Evolutionary conservation across 495 filamentous ascomycete genomes (phyloP).

Genomic region (Oidiodendron maius): DNA sequence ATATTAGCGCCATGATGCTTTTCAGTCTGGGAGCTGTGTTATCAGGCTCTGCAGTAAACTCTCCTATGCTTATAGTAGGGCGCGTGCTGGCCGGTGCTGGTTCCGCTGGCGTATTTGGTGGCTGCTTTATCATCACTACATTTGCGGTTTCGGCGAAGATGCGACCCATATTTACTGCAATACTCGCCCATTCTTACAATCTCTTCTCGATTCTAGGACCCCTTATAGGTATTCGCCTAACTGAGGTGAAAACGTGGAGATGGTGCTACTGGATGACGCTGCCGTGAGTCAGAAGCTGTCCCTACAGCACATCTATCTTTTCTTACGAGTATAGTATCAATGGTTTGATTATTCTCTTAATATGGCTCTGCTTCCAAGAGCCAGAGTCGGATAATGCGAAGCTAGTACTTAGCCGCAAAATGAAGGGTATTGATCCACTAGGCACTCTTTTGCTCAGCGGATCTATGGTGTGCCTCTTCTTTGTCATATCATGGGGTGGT

Average conservation of each 20-base stretch:
- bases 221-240: constrained; percentile 58
- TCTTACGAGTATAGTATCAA: too few species aligned
- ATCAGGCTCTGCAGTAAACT: constrained; percentile 54
- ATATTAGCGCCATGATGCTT: constrained; percentile 61
- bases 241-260: constrained; percentile 52
- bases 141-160: constrained; percentile 58
- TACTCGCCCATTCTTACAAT: constrained; percentile 62
- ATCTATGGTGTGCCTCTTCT: constrained; percentile 38
- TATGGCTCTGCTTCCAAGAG: constrained; percentile 39
- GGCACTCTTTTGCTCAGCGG: constrained; percentile 31
- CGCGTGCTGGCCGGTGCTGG: constrained; percentile 57
- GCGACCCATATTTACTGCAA: constrained; percentile 64
- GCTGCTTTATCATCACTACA: constrained; percentile 23
- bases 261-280: constrained; percentile 46
- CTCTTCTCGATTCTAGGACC: constrained; percentile 38
- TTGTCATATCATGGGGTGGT: constrained; percentile 51
- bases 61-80: constrained; percentile 57
- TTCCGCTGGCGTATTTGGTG: constrained; percentile 46
- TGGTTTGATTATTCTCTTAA: too few species aligned
- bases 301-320: background rate
- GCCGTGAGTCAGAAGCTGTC: background rate
- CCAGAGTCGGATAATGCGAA: constrained; percentile 30
- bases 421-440: constrained; percentile 18
- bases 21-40: constrained; percentile 74
- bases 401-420: constrained; percentile 35